Evolutionary conservation across 1,284 basidiomycete genomes (phyloP).

Genomic region (Meira nashicola): DNA sequence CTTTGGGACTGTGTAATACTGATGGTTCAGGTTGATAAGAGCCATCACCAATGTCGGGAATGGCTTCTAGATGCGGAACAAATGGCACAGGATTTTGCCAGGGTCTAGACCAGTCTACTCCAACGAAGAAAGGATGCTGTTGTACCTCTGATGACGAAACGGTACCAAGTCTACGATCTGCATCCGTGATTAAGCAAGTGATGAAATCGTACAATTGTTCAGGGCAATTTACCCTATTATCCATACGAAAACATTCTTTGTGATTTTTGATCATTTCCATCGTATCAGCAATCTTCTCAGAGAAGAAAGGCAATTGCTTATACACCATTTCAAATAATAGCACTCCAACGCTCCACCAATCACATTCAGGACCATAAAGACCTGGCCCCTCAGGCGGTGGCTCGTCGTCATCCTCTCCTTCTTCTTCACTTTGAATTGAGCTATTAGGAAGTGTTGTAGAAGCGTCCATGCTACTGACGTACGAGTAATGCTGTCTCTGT

Average conservation of each 20-base stretch:
- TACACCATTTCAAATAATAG: conserved; percentile 50
- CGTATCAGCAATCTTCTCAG: conserved; percentile 40
- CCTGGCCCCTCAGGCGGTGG: conserved; percentile 23
- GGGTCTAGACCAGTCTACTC: conserved; percentile 37
- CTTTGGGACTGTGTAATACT: conserved; percentile 19
- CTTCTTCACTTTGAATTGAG: not conserved
- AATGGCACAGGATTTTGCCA: conserved; percentile 37
- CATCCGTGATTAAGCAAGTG: conserved; percentile 22
- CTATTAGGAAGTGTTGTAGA: not conserved
- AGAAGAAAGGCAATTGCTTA: conserved; percentile 46
- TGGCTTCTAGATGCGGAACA: conserved; percentile 21
- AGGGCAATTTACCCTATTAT: conserved; percentile 22
- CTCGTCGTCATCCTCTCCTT: conserved; percentile 14
- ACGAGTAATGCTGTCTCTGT: not conserved
- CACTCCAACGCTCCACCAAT: conserved; percentile 52
- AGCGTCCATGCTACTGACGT: not conserved
- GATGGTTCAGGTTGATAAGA: conserved; percentile 15
- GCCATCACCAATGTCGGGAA: not conserved
- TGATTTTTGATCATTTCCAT: conserved; percentile 47
- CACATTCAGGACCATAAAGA: conserved; percentile 47
- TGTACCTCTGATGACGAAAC: conserved; percentile 30
- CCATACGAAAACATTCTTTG: conserved; percentile 23
- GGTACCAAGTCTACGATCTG: conserved; percentile 30
- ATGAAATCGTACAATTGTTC: conserved; percentile 24
- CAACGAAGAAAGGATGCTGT: conserved; percentile 28